Evolutionary conservation across 768 basidiomycete species (phyloP).

Genomic region (Tulasnella sp.): DNA sequence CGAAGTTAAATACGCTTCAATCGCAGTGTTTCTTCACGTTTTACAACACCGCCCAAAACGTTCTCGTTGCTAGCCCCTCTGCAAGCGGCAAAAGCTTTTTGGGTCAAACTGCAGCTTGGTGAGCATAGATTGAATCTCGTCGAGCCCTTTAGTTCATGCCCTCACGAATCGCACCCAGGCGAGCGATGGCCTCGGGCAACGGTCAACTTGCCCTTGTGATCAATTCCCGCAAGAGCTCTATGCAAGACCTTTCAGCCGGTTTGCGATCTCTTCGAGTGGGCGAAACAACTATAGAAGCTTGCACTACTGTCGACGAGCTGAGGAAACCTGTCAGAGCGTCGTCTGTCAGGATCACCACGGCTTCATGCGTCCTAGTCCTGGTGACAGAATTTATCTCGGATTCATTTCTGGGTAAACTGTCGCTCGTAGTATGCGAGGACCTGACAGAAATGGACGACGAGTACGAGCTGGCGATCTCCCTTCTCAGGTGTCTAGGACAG

Average conservation of each 20-base stretch:
- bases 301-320: slow-evolving; percentile 24
- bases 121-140: slow-evolving; percentile 22
- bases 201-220: slow-evolving; percentile 48
- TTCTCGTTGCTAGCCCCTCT: slow-evolving; percentile 66
- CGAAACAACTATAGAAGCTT: slow-evolving; percentile 23
- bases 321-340: not conserved
- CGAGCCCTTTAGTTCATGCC: not conserved
- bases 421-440: slow-evolving; percentile 70
- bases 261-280: slow-evolving; percentile 32
- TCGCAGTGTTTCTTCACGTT: slow-evolving; percentile 82
- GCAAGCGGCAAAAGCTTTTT: slow-evolving; percentile 73
- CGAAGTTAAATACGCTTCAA: slow-evolving; percentile 72
- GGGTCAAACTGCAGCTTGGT: slow-evolving; percentile 65
- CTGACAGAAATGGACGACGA: slow-evolving; percentile 68
- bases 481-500: slow-evolving; percentile 55
- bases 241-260: slow-evolving; percentile 35
- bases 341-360: slow-evolving; percentile 44
- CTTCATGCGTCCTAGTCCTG: slow-evolving; percentile 34
- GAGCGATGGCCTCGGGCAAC: not conserved
- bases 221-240: slow-evolving; percentile 47
- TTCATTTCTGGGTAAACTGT: slow-evolving; percentile 30
- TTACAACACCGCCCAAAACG: slow-evolving; percentile 51
- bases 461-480: slow-evolving; percentile 76
- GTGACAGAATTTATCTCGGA: slow-evolving; percentile 12
- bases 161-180: not conserved